Evolutionary conservation across 2,329 filamentous ascomycete species (phyloP), one percentile per base, ranked within the genome.

Genomic region (Claviceps quebecensis): DNA sequence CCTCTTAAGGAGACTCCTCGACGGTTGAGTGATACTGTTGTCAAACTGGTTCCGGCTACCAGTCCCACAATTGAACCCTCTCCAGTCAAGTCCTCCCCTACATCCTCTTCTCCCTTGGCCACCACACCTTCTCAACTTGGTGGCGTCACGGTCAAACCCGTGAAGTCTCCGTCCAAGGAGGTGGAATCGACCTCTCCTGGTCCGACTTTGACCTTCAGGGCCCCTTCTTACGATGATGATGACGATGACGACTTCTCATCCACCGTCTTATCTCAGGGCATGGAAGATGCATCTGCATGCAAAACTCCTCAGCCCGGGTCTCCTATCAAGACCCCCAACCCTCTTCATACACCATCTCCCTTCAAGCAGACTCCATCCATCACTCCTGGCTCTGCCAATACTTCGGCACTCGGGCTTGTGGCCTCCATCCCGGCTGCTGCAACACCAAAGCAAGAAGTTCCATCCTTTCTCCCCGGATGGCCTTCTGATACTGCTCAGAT

Each of bases 61-160:
- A 58, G 53, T 40, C 58, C 59, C 48, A 58, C 54, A 51, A 54
- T 51, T 6, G 53, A 58, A 48, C 57, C 61, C 5, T 67, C 65
- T 36, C 65, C 65, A 9, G 59, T 51, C 44, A 67, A 67, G 55
- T 60, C 62, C 3, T 50, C 55, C 4, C 58, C 58, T 17, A 51
- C 56, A 1, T 62, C 62, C 2, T 61, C 63, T 8, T 59, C 65
- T 2, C 60, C 61, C 4, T 50, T 61, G 5, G 56, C 52, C 26
- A 55, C 50, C 16, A 53, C 54, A 3, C 50, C 53, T 44, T 44
- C 22, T 19, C 37, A 23, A 29, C 13, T 26, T 22, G 23, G 29
- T 41, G 16, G 26, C 34, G 19, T n/a, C n/a, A n/a, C 14, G 8
- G 9, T 26, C 26, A 47, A 22, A 16, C 13, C 49, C 48, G 34